Evolutionary conservation across 805 yeast genomes (phyloP).

Genomic region (Suhomyces emberorum): DNA sequence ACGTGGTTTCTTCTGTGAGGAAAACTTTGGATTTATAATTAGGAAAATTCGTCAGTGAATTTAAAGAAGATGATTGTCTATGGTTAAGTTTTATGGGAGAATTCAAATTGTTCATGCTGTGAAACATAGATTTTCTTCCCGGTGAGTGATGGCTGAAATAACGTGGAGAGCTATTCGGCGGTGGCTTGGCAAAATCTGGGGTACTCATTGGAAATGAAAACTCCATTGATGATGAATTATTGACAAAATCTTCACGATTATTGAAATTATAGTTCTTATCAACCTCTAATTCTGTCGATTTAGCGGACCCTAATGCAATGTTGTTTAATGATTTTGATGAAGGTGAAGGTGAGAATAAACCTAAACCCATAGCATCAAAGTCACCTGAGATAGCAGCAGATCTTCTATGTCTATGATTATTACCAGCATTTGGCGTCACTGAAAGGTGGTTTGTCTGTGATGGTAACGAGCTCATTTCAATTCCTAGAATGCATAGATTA

Average conservation of each 20-base stretch:
- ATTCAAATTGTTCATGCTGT: conserved; percentile 20
- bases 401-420: conserved; percentile 75
- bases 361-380: conserved; percentile 51
- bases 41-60: conserved; percentile 9
- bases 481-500: background rate
- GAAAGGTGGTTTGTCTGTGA: conserved; percentile 5
- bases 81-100: conserved; percentile 32
- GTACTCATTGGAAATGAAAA: conserved; percentile 31
- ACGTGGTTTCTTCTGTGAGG: conserved; percentile 26
- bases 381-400: conserved; percentile 90
- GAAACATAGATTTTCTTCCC: conserved; percentile 8
- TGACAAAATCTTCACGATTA: conserved; percentile 35
- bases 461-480: conserved; percentile 11
- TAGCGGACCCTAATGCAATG: conserved; percentile 3
- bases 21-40: conserved; percentile 24
- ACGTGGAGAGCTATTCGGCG: conserved; percentile 5
- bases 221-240: conserved; percentile 14
- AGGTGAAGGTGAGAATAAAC: conserved; percentile 31
- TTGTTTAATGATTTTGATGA: conserved; percentile 8
- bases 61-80: conserved; percentile 17
- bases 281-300: conserved; percentile 13
- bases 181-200: conserved; percentile 12
- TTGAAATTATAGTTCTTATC: conserved; percentile 30
- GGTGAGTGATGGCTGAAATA: conserved; percentile 4
- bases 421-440: conserved; percentile 1